Percentiles rank a stretch among this genome's conserved stretches.
Evolutionary conservation across 139 green algal species (phyloP).

Genomic region (Coccomyxa sp.): DNA sequence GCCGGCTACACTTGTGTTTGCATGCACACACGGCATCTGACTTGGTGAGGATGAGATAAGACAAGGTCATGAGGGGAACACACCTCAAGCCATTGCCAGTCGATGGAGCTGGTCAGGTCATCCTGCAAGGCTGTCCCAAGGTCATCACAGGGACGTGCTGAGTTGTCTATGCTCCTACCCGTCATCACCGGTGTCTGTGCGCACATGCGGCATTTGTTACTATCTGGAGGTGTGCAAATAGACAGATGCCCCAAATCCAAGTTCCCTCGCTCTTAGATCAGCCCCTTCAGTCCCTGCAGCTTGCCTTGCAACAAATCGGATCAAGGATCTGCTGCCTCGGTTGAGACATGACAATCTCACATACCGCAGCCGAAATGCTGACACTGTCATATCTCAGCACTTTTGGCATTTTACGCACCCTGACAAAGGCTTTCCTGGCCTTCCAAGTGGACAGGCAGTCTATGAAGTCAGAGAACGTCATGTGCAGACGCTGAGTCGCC

Average conservation of each 20-base stretch:
- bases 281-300: too few relatives aligned
- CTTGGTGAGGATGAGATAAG: too few relatives aligned
- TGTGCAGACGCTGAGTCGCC: conserved; percentile 36
- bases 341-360: too few relatives aligned
- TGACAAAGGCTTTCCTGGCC: conserved; percentile 13
- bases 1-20: too few relatives aligned
- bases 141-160: too few relatives aligned
- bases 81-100: conserved; percentile 42
- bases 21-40: too few relatives aligned
- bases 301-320: too few relatives aligned
- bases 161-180: neutral
- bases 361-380: too few relatives aligned
- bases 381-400: too few relatives aligned
- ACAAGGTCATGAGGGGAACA: neutral
- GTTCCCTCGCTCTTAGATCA: too few relatives aligned
- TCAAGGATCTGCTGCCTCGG: too few relatives aligned
- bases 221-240: neutral
- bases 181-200: neutral
- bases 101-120: conserved; percentile 18
- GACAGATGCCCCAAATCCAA: neutral
- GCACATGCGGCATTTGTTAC: neutral
- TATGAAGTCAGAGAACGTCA: conserved; percentile 41
- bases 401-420: conserved; percentile 7
- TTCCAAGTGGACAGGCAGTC: conserved; percentile 44
- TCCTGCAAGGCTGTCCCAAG: neutral